Percentiles rank a stretch among this genome's conserved stretches.
These are phyloP conservation scores for Baorangia bicolor DNA, from an alignment of 768 basidiomycete species.

Conservation along the genomic window DNA sequence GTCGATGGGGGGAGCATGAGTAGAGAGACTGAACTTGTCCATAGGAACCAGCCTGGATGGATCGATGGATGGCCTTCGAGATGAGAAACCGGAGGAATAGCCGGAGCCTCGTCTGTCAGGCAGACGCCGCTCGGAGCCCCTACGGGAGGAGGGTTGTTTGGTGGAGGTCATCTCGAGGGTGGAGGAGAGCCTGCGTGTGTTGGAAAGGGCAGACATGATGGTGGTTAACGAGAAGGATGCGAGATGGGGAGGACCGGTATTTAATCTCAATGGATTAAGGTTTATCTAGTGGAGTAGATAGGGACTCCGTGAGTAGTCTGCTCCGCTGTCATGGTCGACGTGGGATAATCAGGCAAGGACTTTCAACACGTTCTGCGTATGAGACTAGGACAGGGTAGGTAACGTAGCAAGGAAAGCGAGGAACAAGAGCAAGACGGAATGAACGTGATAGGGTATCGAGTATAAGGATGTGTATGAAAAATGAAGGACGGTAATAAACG, in stretches of 20 bases:
- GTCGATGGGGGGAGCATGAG: neutral
- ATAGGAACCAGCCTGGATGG: constrained; percentile 74
- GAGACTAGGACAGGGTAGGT: neutral
- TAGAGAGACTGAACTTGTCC: constrained; percentile 58
- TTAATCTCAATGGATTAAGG: constrained; percentile 17
- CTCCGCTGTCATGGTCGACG: neutral
- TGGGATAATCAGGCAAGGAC: constrained; percentile 6
- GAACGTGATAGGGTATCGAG: constrained; percentile 29
- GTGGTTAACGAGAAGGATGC: constrained; percentile 6
- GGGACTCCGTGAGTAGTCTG: neutral
- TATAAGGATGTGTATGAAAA: constrained; percentile 12
- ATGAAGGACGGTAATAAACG: constrained; percentile 25
- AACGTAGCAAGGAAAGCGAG: constrained; percentile 14
- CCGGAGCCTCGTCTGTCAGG: constrained; percentile 52
- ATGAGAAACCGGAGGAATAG: constrained; percentile 43
- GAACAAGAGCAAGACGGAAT: constrained; percentile 14
- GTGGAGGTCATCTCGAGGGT: constrained; percentile 34
- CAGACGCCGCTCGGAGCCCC: constrained; percentile 42
- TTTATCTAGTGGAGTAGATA: constrained; percentile 6
- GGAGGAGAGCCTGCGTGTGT: constrained; percentile 26
- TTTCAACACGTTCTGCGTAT: neutral
- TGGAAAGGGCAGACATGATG: constrained; percentile 20
- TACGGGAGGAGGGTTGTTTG: constrained; percentile 38
- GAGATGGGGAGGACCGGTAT: neutral
- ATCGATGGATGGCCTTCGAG: constrained; percentile 73